Conservation (phyloP, 352 stramenopile species). For the Paralagenidium karlingii region DNA sequence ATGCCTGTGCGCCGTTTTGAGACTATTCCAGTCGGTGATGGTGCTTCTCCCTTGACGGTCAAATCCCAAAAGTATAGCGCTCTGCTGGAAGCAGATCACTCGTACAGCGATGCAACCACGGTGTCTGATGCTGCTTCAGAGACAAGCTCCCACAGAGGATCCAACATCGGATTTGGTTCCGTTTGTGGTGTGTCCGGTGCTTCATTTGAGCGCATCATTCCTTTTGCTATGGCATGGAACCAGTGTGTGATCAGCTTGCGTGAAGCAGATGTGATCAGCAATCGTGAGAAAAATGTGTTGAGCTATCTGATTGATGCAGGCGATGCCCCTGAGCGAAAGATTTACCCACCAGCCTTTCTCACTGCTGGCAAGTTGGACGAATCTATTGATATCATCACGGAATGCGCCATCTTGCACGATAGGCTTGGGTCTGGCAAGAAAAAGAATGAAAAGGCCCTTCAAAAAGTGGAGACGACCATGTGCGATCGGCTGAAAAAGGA, state of each 20-base stretch:
- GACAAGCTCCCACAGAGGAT: not conserved
- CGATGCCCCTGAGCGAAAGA: slow-evolving; percentile 4
- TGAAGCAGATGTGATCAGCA: slow-evolving; percentile 11
- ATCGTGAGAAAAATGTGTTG: slow-evolving; percentile 12
- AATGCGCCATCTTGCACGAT: slow-evolving; percentile 8
- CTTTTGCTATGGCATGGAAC: slow-evolving; percentile 15
- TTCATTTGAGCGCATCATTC: slow-evolving; percentile 12
- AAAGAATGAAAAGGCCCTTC: slow-evolving; percentile 8
- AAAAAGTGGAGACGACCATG: slow-evolving; percentile 11
- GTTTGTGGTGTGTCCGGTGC: slow-evolving; percentile 9
- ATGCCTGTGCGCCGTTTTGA: slow-evolving; percentile 13
- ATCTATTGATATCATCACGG: slow-evolving; percentile 14
- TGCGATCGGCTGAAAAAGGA: slow-evolving; percentile 9
- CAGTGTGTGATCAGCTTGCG: slow-evolving; percentile 8
- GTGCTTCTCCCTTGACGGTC: slow-evolving; percentile 5
- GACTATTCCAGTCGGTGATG: slow-evolving; percentile 9
- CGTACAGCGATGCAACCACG: slow-evolving; percentile 1
- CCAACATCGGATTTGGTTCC: slow-evolving; percentile 11
- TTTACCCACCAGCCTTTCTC: slow-evolving; percentile 11
- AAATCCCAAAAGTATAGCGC: slow-evolving; percentile 3
- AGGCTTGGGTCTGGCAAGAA: slow-evolving; percentile 12
- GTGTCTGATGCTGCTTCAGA: not conserved
- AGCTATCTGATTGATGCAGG: slow-evolving; percentile 12
- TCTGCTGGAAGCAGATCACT: slow-evolving; percentile 4
- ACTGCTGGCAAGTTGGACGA: slow-evolving; percentile 14